phyloP scores from a whole-genome alignment of 2,329 filamentous ascomycete species.

The Monilinia aucupariae region DNA sequence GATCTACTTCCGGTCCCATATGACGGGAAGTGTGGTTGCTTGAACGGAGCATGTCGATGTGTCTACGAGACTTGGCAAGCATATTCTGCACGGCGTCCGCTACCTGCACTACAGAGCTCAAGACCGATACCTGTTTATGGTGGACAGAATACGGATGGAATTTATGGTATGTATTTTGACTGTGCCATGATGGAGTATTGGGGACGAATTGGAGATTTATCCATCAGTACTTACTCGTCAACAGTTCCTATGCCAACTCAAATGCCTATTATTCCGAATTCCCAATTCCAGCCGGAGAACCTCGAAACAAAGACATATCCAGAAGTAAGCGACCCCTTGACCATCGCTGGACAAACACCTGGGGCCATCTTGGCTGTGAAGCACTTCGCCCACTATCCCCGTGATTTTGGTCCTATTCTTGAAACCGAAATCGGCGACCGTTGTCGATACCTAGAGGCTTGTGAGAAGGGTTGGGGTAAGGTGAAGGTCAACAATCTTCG shows the following conservation, averaged over 20 bases:
- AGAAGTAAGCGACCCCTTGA: neutral
- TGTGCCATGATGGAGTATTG: neutral
- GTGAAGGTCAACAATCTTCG: slow-evolving; percentile 9
- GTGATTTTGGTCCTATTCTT: neutral
- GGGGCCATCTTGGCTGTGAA: slow-evolving; percentile 8
- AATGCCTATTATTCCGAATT: neutral
- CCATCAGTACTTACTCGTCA: neutral
- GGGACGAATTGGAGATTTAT: neutral
- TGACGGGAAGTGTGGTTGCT: slow-evolving; percentile 8
- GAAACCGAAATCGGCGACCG: neutral
- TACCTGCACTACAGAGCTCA: neutral
- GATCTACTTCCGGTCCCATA: slow-evolving; percentile 5
- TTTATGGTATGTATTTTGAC: neutral
- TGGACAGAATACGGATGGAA: neutral
- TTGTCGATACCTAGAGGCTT: neutral
- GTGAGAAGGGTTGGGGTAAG: neutral
- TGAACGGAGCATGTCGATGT: neutral
- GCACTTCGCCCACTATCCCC: neutral
- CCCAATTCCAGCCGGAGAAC: neutral
- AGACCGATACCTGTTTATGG: neutral
- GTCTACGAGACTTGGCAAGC: slow-evolving; percentile 10
- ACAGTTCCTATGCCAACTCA: neutral
- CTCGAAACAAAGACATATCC: neutral
- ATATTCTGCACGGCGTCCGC: neutral
- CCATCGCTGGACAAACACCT: neutral